Percentiles rank a stretch among this genome's conserved stretches.
phyloP scores from a whole-genome alignment of 768 basidiomycete species.

The Lactifluus echinatus region DNA sequence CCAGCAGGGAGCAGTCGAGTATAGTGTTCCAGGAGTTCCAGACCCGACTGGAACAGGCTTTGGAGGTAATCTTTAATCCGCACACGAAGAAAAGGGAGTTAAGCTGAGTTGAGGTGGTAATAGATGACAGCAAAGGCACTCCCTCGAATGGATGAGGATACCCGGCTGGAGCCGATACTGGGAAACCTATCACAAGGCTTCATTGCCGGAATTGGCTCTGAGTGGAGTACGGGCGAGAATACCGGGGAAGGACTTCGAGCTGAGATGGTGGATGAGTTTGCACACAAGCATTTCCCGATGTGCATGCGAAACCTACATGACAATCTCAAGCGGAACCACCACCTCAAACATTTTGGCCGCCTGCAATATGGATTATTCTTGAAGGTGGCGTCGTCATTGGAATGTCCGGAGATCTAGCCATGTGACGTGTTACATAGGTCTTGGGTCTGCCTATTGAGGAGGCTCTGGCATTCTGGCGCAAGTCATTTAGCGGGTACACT shows the following conservation, averaged over 20 bases:
- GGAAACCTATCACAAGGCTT: slow-evolving; percentile 91
- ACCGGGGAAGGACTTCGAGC: slow-evolving; percentile 69
- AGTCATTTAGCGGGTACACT: slow-evolving; percentile 66
- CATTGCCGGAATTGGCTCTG: slow-evolving; percentile 80
- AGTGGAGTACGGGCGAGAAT: slow-evolving; percentile 54
- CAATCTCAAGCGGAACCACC: slow-evolving; percentile 62
- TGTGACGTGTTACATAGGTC: slow-evolving; percentile 42
- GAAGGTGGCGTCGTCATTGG: slow-evolving; percentile 50
- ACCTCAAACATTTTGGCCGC: slow-evolving; percentile 88
- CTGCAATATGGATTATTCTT: slow-evolving; percentile 90
- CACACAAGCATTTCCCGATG: slow-evolving; percentile 83
- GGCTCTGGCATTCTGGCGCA: slow-evolving; percentile 88
- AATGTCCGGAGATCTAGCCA: background rate
- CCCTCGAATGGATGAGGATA: slow-evolving; percentile 90
- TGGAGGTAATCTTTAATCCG: slow-evolving; percentile 47
- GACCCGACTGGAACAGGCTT: slow-evolving; percentile 54
- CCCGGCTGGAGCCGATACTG: slow-evolving; percentile 80
- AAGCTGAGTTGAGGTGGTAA: background rate
- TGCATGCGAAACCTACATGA: slow-evolving; percentile 94
- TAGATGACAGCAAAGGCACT: slow-evolving; percentile 81
- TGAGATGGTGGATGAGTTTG: slow-evolving; percentile 87
- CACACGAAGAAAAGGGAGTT: background rate
- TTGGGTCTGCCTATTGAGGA: slow-evolving; percentile 92
- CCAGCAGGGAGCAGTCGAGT: slow-evolving; percentile 64
- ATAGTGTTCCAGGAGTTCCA: slow-evolving; percentile 86